Conservation (phyloP, 1,139 yeast genomes). For the Yamadazyma aaseri region DNA sequence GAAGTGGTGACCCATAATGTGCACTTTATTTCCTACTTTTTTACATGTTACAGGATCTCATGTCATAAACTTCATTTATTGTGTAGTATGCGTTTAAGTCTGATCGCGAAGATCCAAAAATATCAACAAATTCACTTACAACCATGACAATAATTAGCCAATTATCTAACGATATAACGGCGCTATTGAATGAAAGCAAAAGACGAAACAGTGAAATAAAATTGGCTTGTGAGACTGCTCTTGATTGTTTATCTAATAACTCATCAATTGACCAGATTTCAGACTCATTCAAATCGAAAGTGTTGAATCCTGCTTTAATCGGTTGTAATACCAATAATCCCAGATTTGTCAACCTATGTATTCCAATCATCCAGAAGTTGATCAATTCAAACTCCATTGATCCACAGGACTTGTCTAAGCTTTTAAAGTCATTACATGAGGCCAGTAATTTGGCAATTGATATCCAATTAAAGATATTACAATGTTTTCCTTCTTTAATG, state of each 20-base stretch:
- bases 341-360: conserved; percentile 67
- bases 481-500: conserved; percentile 73
- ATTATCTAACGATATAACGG: conserved; percentile 54
- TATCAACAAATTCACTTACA: background rate
- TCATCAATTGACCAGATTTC: conserved; percentile 20
- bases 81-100: background rate
- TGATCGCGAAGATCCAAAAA: background rate
- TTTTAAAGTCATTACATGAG: conserved; percentile 67
- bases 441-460: conserved; percentile 78
- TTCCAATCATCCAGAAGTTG: conserved; percentile 65
- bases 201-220: conserved; percentile 67
- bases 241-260: conserved; percentile 43
- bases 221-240: conserved; percentile 62
- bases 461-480: conserved; percentile 83
- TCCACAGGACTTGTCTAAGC: conserved; percentile 44
- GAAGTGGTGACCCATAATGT: too few relatives aligned
- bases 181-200: conserved; percentile 65
- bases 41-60: too few relatives aligned
- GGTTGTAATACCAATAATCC: conserved; percentile 76
- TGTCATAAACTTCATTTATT: too few relatives aligned
- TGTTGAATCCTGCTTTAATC: conserved; percentile 66
- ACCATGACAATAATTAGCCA: conserved; percentile 43
- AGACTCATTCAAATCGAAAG: conserved; percentile 44
- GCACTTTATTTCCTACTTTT: too few relatives aligned
- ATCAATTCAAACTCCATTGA: conserved; percentile 52